Conservation (phyloP, 2,329 filamentous ascomycete genomes). For the Aureobasidium sp. region DNA sequence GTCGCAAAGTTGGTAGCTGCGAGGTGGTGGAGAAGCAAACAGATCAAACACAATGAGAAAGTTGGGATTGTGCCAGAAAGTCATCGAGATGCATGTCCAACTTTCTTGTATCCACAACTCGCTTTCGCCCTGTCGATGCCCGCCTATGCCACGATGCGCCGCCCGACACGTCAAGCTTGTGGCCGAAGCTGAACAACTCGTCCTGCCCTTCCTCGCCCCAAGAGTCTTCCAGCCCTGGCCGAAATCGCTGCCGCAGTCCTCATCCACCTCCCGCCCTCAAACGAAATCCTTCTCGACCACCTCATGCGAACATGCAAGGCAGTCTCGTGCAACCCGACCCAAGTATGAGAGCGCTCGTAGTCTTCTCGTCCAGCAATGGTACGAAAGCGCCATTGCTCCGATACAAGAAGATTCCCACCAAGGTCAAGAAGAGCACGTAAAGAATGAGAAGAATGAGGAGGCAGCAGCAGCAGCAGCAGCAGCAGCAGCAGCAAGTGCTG, state of each 20-base stretch:
- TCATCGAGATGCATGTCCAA: background rate
- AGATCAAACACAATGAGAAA: conserved; percentile 7
- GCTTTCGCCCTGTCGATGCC: conserved; percentile 21
- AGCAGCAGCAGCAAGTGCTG: background rate
- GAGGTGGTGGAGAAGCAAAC: background rate
- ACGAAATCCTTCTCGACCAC: background rate
- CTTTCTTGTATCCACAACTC: background rate
- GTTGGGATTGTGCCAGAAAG: background rate
- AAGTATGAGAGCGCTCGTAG: conserved; percentile 2
- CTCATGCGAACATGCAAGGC: background rate
- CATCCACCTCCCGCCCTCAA: background rate
- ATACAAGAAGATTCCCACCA: background rate
- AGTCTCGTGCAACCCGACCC: background rate
- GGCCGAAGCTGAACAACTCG: conserved; percentile 21
- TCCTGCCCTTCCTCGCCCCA: conserved; percentile 36
- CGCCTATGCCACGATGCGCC: conserved; percentile 33
- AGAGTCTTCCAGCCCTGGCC: conserved; percentile 26
- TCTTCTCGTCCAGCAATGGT: conserved; percentile 15
- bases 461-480: background rate
- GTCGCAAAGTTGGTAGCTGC: conserved; percentile 1
- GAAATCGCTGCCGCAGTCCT: background rate
- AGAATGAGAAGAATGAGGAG: background rate
- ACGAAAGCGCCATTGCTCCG: conserved; percentile 13
- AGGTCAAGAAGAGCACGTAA: background rate
- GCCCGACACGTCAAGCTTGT: conserved; percentile 19